Evolutionary conservation across 768 basidiomycete genomes (phyloP), one percentile per base, ranked within the genome.

Genomic region (Xanthoconium purpureum): DNA sequence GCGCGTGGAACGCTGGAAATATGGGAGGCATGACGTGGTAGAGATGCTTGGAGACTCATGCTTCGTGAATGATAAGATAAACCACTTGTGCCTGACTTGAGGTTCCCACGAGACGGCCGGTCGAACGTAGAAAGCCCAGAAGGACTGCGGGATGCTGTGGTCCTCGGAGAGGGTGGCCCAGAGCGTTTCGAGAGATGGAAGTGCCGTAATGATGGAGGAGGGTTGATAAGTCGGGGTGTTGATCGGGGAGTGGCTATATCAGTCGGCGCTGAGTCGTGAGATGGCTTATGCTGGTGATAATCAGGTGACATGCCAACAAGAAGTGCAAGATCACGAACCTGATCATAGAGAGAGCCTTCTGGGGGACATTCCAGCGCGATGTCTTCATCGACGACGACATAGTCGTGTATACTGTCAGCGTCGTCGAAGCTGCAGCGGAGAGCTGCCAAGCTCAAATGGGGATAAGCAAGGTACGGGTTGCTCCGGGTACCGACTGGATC

Each of bases 21-120:
- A 32, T 50, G 54, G 11, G 50, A 52, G 42, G 43, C 37, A 47
- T 53, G 33, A 47, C 49, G 65, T 51, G 67, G 66, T 12, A 72
- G 69, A 35, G 79, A 65, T 17, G 78, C 76, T 39, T 80, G 78
- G 50, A 81, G 65, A 66, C 84, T 85, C 3, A 79, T 70, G 15
- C 79, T 80, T 55, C 80, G 73, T 57, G 65, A 74, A 64, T 86
- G 82, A 50, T 71, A 73, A 46, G 71, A 61, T 33, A 67, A 60
- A 30, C 63, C 60, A 28, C 39, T 70, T 54, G 66, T 63, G 47
- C 59, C 62, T 20, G 73, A 69, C n/a, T 60, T 54, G 44, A 70
- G 62, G 52, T 68, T 59, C 17, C 37, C 60, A 59, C 57, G 63
- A 20, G 70, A 65, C 38, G 61, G 74, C 64, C 46, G 76, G 38